phyloP scores from a whole-genome alignment of 1,139 yeast genomes.

The Hansenula lynferdii region DNA sequence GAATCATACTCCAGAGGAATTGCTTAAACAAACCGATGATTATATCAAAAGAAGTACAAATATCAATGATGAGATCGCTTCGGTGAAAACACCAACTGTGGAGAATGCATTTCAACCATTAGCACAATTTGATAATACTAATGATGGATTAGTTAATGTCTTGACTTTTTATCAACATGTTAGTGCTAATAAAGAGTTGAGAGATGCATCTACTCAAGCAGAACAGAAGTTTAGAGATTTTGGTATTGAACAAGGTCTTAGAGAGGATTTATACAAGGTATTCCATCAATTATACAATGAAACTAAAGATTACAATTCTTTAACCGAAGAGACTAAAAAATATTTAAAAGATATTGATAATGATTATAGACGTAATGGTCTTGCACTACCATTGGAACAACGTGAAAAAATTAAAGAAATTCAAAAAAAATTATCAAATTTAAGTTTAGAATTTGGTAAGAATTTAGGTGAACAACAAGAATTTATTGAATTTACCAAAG shows the following conservation, averaged over 20 bases:
- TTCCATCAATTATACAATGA: slow-evolving; percentile 46
- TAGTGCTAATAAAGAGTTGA: slow-evolving; percentile 51
- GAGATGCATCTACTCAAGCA: slow-evolving; percentile 68
- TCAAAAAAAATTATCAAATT: slow-evolving; percentile 52
- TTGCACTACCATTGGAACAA: slow-evolving; percentile 50
- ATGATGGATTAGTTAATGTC: slow-evolving; percentile 39
- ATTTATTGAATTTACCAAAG: slow-evolving; percentile 49
- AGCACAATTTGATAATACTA: slow-evolving; percentile 44
- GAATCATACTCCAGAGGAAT: slow-evolving; percentile 52
- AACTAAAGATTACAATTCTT: slow-evolving; percentile 26
- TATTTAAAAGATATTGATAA: slow-evolving; percentile 51
- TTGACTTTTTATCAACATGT: slow-evolving; percentile 68
- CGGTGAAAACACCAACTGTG: slow-evolving; percentile 42
- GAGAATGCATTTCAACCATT: slow-evolving; percentile 51
- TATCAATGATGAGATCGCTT: slow-evolving; percentile 53
- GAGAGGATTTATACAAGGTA: slow-evolving; percentile 62
- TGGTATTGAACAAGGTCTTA: slow-evolving; percentile 56
- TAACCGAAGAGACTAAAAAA: slow-evolving; percentile 53
- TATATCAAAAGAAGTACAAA: slow-evolving; percentile 40
- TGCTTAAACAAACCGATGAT: slow-evolving; percentile 38
- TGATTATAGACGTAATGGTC: slow-evolving; percentile 61
- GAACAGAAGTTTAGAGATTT: slow-evolving; percentile 52
- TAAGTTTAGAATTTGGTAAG: slow-evolving; percentile 53
- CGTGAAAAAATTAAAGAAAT: slow-evolving; percentile 54
- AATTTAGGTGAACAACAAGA: slow-evolving; percentile 72